Evolutionary conservation across 2,329 filamentous ascomycete genomes (phyloP).

Genomic region (Parastagonospora avenae): DNA sequence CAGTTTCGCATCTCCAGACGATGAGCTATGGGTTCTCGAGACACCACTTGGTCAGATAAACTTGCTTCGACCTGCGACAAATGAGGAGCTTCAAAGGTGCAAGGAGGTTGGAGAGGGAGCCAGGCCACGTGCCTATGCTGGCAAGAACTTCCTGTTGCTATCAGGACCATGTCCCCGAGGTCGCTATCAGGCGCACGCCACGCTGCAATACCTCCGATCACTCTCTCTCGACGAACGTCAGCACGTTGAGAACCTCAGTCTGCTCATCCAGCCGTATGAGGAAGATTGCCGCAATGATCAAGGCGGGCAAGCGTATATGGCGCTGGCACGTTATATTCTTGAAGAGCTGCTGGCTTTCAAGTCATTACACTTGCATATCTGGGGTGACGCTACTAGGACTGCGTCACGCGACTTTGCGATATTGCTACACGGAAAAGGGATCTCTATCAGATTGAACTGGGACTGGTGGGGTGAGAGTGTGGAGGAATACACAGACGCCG

Average conservation of each 20-base stretch:
- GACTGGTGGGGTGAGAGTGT: conserved; percentile 2
- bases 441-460: conserved; percentile 13
- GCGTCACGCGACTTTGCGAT: conserved; percentile 14
- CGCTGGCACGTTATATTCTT: conserved; percentile 23
- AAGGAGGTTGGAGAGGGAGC: conserved; percentile 29
- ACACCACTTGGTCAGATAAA: conserved; percentile 32
- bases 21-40: conserved; percentile 34
- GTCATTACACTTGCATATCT: conserved; percentile 24
- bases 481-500: conserved; percentile 6
- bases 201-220: conserved; percentile 26
- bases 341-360: conserved; percentile 17
- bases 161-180: conserved; percentile 39
- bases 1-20: conserved; percentile 15
- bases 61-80: conserved; percentile 32
- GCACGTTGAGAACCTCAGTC: conserved; percentile 24
- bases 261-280: conserved; percentile 35
- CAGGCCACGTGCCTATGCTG: conserved; percentile 31
- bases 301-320: conserved; percentile 19
- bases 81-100: conserved; percentile 18
- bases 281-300: conserved; percentile 28
- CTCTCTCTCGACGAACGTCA: conserved; percentile 19
- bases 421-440: conserved; percentile 10
- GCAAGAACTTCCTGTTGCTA: conserved; percentile 32
- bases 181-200: conserved; percentile 42
- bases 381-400: conserved; percentile 11